Conservation (phyloP, 371 early-diverging fungal genomes). For the Mucor circinelloides region DNA sequence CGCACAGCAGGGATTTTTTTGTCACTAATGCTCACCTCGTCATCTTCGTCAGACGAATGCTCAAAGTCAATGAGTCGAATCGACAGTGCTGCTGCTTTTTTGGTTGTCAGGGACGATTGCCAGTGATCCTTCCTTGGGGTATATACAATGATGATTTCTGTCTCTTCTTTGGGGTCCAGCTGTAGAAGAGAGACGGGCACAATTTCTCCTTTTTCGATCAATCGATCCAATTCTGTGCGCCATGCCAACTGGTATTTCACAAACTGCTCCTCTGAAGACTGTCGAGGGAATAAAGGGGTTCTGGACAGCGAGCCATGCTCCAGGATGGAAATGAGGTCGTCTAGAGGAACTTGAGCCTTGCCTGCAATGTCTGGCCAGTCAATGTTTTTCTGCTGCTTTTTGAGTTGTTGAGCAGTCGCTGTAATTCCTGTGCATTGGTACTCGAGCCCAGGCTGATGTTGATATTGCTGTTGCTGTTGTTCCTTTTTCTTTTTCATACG, state of each 20-base stretch:
- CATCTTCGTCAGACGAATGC: constrained; percentile 50
- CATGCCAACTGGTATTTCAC: constrained; percentile 36
- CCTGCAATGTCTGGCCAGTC: constrained; percentile 43
- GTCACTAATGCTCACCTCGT: constrained; percentile 59
- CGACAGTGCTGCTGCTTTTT: constrained; percentile 77
- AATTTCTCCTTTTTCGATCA: constrained; percentile 73
- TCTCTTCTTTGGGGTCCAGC: constrained; percentile 66
- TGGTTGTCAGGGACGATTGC: constrained; percentile 70
- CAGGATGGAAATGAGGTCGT: constrained; percentile 59
- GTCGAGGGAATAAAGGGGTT: constrained; percentile 72
- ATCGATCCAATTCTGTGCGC: constrained; percentile 72
- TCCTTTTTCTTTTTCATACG: constrained; percentile 4
- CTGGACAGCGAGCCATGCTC: constrained; percentile 63
- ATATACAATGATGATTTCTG: constrained; percentile 77
- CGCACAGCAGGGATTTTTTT: constrained; percentile 75
- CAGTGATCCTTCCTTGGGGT: constrained; percentile 54
- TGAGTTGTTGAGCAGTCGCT: constrained; percentile 26
- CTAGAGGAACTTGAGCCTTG: constrained; percentile 53
- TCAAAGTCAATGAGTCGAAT: constrained; percentile 81
- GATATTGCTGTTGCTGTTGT: background rate
- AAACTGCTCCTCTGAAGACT: constrained; percentile 20
- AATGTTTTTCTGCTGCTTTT: constrained; percentile 23
- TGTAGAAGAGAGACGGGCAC: constrained; percentile 61
- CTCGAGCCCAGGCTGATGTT: background rate
- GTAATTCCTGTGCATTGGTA: constrained; percentile 4